A percentile compares a stretch with the other conserved stretches of the same genome.
Evolutionary conservation across 345 rosid genomes (phyloP).

Genomic region (Hibiscus mutabilis): DNA sequence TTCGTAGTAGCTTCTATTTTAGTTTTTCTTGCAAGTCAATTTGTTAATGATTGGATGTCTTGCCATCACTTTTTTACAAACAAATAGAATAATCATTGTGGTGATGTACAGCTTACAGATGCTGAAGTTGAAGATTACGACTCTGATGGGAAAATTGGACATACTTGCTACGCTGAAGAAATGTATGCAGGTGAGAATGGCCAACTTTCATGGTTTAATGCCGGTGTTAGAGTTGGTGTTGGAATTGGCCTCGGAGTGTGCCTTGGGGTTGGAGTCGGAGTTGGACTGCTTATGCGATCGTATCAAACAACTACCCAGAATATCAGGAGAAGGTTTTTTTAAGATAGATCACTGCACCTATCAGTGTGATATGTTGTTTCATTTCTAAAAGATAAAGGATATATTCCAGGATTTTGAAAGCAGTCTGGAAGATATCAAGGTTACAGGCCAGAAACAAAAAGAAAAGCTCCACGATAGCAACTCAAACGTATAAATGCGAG

Average conservation of each 20-base stretch:
- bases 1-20: neutral
- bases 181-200: neutral
- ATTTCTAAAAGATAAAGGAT: neutral
- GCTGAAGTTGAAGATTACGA: neutral
- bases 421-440: neutral
- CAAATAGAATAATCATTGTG: no score
- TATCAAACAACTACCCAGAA: neutral
- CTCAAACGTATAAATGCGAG: neutral
- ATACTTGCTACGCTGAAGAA: neutral
- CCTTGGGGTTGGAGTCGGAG: neutral
- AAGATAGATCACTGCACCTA: neutral
- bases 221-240: neutral
- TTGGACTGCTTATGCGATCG: neutral
- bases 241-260: neutral
- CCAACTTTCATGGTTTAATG: neutral
- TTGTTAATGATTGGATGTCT: neutral
- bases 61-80: neutral
- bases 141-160: neutral
- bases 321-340: neutral
- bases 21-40: neutral
- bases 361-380: neutral
- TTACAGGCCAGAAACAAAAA: neutral
- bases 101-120: neutral
- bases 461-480: no score
- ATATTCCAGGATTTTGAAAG: neutral